Base-by-base conservation (phyloP, 768 basidiomycete species). In the Steccherinum ochraceum region DNA sequence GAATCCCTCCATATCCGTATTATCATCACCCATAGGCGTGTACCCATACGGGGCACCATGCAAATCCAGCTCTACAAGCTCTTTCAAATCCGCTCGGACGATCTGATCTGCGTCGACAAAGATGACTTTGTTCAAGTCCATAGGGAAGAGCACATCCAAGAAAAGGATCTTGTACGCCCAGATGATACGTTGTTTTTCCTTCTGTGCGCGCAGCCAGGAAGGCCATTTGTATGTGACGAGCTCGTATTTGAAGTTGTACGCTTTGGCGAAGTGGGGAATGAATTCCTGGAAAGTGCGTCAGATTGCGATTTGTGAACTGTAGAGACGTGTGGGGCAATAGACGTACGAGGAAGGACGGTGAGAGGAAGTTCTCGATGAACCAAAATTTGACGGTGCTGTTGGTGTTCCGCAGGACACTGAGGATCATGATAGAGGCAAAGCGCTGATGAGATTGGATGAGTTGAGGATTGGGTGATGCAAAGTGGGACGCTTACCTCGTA, bases 101-200 rank as follows among this genome's bases (percentile, higher is more conserved):
- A 99, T 98, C 70, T 93, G 92, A 65, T 95, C 93, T 0, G 95
- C 95, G 62, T 98, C 96, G 46, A 99, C 95, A 63, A 99, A 98
- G 58, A 99, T 94, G 55, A 99, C 95, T 65, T 96, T 96, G 72
- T 97, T 94, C 52, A 99, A 80, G 68, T 95, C 91, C 86, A 98
- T 93, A 1, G 96, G 96, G 80, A 99, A 99, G 5, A 98, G 79
- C 13, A 98, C 94, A 60, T 99, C 96, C 13, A 99, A 81, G 79
- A 99, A 99, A 40, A 99, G 83, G 56, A 99, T 99, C 71, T 99
- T 98, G 76, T 98, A 99, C 0, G 91, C 95, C 96, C 96, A 98
- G 58, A 99, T 99, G 50, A 95, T 86, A 10, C 96, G 80, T 67
- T 99, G 96, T 67, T 99, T 99, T 71, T 99, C 96, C 52, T 86